Evolutionary conservation across 2,329 filamentous ascomycete species (phyloP), one percentile per base, ranked within the genome.

Genomic region (Paraphoma chrysanthemicola): DNA sequence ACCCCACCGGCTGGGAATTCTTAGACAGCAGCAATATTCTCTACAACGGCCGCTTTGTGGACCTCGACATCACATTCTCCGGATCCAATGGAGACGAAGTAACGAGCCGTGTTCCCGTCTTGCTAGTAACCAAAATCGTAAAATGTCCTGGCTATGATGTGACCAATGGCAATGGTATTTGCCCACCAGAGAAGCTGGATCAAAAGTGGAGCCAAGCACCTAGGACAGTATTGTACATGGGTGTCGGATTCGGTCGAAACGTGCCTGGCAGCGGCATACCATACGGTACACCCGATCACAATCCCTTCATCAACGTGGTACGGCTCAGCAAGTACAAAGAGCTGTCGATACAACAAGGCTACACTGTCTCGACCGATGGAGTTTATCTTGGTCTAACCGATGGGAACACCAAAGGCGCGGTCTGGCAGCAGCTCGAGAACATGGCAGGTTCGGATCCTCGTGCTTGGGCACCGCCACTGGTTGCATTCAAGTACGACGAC

Each of bases 261-360:
- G 44, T n/a, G 1, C 6, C 14, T 10, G 50, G 38, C 7, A 57
- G 44, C 12, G 53, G 48, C 7, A 42, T 47, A 2, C 36, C 51
- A 4, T 46, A 44, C 16, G 50, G 48, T 3, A 58, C 46, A 12
- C 51, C 60, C 11, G 45, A 36, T 7, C 51, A 60, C 50, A 64
- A 68, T 41, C 62, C 66, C n/a, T 64, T 64, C 46, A 44, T 68
- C 14, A 67, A 67, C 45, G 56, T 68, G 6, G n/a, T 60, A 3
- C 38, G 51, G 11, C 36, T 46, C 11, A 44, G 44, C 3, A 30
- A 45, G 6, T 29, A 48, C 3, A 50, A 28, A 1, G 17, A n/a
- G 11, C 16, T 38, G 1, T 33, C 11, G 3, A 33, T 49, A 12
- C 50, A 43, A 3, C 51, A 38, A 7, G 60, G 57, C 2, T 60